Evolutionary conservation across 331 rosid species (phyloP), one percentile per base, ranked within the genome.

Genomic region (Malus hybrid): DNA sequence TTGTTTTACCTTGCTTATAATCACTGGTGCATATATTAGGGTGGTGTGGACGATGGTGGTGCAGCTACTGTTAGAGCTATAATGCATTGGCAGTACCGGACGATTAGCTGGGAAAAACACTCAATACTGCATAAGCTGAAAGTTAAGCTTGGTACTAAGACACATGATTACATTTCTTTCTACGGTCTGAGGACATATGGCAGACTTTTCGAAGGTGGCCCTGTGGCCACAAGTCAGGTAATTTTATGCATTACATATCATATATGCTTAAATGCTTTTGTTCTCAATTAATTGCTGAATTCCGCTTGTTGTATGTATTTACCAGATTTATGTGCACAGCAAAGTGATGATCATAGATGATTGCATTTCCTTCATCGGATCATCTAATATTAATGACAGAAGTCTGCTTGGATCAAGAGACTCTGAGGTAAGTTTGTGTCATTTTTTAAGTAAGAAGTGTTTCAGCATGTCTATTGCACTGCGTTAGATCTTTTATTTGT

Each of bases 371-470:
- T 34, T 85, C 62, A 79, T 85, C 15, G 84, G 89, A 65, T 85
- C 89, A 3, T 85, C 89, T 10, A 85, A 85, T 36, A 85, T 85
- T 44, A 85, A 85, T 30, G 89, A 82, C 34, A 52, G 89, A 77
- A 85, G 89, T 82, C 70, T 85, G 68, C 86, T 85, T 48, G 89
- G 89, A 69, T 85, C 86, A 14, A 82, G 89, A 71, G 89, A 85
- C 79, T 85, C 89, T 39, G 86, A 85, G 89, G 89, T 79, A 74
- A 26, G 13, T 18, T 42, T 36, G 26, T 10, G 14, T 22, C 15
- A 5, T 55, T 71, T 71, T 71, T 13, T 20, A 14, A 70, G 46
- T 18, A 56, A 22, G 10, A 13, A 14, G 36, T 16, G 19, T 58
- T 22, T 7, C 16, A 4, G 57, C 42, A 73, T 20, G 50, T 53